Evolutionary conservation across 768 basidiomycete species (phyloP).

Genomic region (Paxillus involutus): DNA sequence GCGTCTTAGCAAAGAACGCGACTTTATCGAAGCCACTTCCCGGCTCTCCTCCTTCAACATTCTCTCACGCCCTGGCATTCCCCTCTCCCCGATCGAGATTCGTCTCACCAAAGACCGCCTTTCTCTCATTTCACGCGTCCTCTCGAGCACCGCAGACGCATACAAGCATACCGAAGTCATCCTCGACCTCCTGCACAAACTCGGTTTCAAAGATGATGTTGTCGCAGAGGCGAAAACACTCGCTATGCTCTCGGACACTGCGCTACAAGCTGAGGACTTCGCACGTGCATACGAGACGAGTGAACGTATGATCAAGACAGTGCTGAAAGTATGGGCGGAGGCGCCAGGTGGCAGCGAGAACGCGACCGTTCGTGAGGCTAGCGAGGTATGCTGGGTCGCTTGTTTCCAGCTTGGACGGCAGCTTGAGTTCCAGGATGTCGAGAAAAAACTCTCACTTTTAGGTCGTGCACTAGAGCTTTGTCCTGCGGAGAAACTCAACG

Average conservation of each 20-base stretch:
- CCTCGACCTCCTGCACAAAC: constrained; percentile 84
- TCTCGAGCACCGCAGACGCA: constrained; percentile 81
- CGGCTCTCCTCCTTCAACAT: constrained; percentile 92
- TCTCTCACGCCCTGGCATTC: constrained; percentile 67
- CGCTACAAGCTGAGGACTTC: constrained; percentile 82
- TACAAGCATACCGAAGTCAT: constrained; percentile 93
- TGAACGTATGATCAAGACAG: constrained; percentile 67
- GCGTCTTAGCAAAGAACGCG: constrained; percentile 65
- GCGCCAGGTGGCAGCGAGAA: constrained; percentile 33
- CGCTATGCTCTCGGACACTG: constrained; percentile 90
- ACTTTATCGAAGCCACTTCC: constrained; percentile 98
- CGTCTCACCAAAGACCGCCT: constrained; percentile 88
- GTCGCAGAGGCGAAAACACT: constrained; percentile 80
- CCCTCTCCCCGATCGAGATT: constrained; percentile 90
- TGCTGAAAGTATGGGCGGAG: constrained; percentile 47
- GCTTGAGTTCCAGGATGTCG: constrained; percentile 66
- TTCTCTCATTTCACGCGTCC: constrained; percentile 80
- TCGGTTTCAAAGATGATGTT: constrained; percentile 72
- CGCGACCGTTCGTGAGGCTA: constrained; percentile 52
- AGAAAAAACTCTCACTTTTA: constrained; percentile 67
- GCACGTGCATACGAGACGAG: constrained; percentile 67
- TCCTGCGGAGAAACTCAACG: constrained; percentile 74
- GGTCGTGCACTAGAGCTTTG: constrained; percentile 86
- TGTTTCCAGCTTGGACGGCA: constrained; percentile 88
- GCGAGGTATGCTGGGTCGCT: constrained; percentile 86